These are phyloP conservation scores for Vigna nakashimae DNA, from an alignment of 306 rosid genomes.

Conservation along the genomic window DNA sequence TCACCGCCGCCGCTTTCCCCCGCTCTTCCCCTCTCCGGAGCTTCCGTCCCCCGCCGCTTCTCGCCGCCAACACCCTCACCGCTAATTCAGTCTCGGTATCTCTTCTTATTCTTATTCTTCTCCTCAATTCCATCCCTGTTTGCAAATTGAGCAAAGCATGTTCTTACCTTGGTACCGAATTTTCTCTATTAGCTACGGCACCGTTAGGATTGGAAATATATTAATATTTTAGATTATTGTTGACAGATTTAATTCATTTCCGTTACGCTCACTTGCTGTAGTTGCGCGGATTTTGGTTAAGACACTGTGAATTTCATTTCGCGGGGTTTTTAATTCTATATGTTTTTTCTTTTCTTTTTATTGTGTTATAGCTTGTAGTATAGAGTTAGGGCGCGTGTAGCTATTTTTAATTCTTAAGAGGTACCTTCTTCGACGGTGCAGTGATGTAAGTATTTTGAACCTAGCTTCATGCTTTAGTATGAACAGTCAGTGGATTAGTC, in stretches of 20 bases:
- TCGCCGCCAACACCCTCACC: conserved; percentile 56
- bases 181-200: background rate
- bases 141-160: background rate
- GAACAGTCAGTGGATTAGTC: background rate
- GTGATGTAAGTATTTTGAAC: conserved; percentile 4
- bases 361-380: background rate
- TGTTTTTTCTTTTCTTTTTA: background rate
- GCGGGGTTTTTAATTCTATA: conserved; percentile 13
- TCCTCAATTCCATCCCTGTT: background rate
- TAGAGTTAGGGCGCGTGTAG: background rate
- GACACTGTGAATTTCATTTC: conserved; percentile 5
- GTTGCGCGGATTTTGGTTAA: background rate
- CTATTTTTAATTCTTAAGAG: conserved; percentile 10
- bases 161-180: background rate
- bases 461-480: conserved; percentile 15
- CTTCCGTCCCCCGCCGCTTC: conserved; percentile 43
- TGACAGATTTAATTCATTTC: conserved; percentile 4
- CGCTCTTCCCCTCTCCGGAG: conserved; percentile 33
- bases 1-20: conserved; percentile 42
- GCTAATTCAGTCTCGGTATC: conserved; percentile 69
- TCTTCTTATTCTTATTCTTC: conserved; percentile 14
- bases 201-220: conserved; percentile 11
- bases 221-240: background rate
- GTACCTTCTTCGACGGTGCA: conserved; percentile 1
- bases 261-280: background rate